phyloP scores from a whole-genome alignment of 164 flowering plant genomes.

The Magnolia kwangsiensis region DNA sequence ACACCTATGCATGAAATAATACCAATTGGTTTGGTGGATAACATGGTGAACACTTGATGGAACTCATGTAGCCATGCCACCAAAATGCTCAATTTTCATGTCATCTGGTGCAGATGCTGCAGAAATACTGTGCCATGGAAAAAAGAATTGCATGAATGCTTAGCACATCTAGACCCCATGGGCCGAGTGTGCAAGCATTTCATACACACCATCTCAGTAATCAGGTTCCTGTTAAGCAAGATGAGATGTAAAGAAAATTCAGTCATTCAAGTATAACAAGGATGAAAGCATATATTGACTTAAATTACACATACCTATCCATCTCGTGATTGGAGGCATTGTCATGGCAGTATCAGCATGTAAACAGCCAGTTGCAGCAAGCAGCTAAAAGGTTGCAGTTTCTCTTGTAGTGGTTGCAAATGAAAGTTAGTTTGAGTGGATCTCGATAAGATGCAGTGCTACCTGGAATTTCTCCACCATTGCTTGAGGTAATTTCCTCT shows the following conservation, averaged over 20 bases:
- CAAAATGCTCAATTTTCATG: too few relatives aligned
- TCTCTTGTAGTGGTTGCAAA: constrained; percentile 89
- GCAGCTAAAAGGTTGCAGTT: constrained; percentile 77
- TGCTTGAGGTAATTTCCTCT: constrained; percentile 22
- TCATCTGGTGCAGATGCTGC: constrained; percentile 53
- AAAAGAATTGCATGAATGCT: constrained; percentile 41
- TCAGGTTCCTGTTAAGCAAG: constrained; percentile 48
- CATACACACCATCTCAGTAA: constrained; percentile 93
- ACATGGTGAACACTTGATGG: too few relatives aligned
- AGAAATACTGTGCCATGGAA: constrained; percentile 85
- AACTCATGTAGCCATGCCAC: too few relatives aligned
- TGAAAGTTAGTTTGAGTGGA: constrained; percentile 36
- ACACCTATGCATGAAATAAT: too few relatives aligned
- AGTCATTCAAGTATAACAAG: not conserved
- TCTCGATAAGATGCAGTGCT: constrained; percentile 67
- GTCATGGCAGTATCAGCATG: constrained; percentile 89
- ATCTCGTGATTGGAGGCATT: constrained; percentile 62
- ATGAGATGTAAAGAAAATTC: constrained; percentile 1
- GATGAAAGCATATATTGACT: not conserved
- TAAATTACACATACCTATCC: constrained; percentile 49
- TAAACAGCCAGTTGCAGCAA: constrained; percentile 72
- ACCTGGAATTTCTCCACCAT: constrained; percentile 52
- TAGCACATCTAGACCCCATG: constrained; percentile 55
- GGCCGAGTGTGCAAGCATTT: constrained; percentile 79
- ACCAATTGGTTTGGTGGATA: too few relatives aligned